These are phyloP conservation scores for Globisporangium polare DNA, from an alignment of 352 stramenopile genomes.

Conservation along the genomic window DNA sequence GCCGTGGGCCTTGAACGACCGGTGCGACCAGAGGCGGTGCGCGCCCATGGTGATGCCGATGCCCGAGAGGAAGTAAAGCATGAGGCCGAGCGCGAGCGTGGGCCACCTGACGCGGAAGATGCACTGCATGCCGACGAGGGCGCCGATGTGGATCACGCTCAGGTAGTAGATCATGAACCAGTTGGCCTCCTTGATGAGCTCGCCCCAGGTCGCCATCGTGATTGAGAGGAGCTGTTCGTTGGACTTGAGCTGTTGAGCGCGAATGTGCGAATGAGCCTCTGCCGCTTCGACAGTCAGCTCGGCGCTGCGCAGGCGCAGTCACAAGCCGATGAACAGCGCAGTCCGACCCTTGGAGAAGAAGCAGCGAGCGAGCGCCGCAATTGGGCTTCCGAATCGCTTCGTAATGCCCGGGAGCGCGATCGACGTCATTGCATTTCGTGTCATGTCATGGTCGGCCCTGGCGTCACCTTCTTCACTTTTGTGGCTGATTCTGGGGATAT, in stretches of 20 bases:
- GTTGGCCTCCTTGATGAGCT: conserved; percentile 90
- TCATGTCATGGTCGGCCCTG: conserved; percentile 3
- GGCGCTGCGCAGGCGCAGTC: background rate
- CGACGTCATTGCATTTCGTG: background rate
- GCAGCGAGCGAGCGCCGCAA: background rate
- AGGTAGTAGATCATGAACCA: conserved; percentile 99
- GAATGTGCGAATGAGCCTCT: conserved; percentile 6
- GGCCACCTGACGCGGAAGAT: conserved; percentile 77
- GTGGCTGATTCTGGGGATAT: background rate
- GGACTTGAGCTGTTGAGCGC: conserved; percentile 5
- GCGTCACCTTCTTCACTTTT: background rate
- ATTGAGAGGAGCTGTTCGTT: background rate
- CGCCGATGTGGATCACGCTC: conserved; percentile 89
- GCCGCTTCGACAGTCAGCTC: background rate
- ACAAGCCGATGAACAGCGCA: background rate
- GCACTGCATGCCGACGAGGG: conserved; percentile 82
- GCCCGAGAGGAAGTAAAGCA: conserved; percentile 91
- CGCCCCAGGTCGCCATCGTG: conserved; percentile 48
- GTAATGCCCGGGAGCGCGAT: background rate
- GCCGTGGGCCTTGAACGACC: conserved; percentile 93
- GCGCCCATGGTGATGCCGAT: conserved; percentile 98
- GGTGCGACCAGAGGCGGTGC: conserved; percentile 97
- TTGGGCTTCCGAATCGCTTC: background rate
- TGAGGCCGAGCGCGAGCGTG: conserved; percentile 88
- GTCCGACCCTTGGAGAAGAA: background rate